A percentile compares a stretch with the other conserved stretches of the same genome.
Evolutionary conservation across 2,329 filamentous ascomycete species (phyloP).

Genomic region (Trichoderma cornu-damae): DNA sequence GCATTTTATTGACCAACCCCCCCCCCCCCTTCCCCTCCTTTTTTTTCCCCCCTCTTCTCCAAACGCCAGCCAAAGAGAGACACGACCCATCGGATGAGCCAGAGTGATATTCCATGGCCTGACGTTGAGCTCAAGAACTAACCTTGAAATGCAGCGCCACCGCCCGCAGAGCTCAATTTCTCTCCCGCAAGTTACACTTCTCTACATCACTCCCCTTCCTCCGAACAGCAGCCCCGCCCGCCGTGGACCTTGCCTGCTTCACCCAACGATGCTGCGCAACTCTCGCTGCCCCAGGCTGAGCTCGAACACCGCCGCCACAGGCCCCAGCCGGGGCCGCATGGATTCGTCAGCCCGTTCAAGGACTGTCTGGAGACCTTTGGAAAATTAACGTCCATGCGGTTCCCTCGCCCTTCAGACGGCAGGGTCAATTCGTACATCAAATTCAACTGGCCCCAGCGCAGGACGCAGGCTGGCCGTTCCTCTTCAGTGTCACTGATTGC

Average conservation of each 20-base stretch:
- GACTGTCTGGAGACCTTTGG: constrained; percentile 31
- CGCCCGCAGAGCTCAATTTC: constrained; percentile 22
- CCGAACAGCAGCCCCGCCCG: constrained; percentile 13
- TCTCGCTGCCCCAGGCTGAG: constrained; percentile 9
- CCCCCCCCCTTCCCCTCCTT: too few species aligned
- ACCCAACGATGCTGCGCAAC: constrained; percentile 8
- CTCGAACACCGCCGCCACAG: constrained; percentile 16
- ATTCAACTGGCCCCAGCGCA: constrained; percentile 31
- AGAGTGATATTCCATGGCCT: constrained; percentile 25
- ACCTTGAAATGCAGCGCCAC: constrained; percentile 27
- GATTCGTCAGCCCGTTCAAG: constrained; percentile 31
- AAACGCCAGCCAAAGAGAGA: not conserved
- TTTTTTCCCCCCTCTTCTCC: too few species aligned
- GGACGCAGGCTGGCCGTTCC: not conserved
- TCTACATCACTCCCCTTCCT: not conserved
- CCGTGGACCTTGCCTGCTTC: constrained; percentile 21
- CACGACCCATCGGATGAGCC: not conserved
- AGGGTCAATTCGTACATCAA: constrained; percentile 38
- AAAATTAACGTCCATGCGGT: constrained; percentile 24
- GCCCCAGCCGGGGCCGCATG: constrained; percentile 1
- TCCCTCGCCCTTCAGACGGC: constrained; percentile 31
- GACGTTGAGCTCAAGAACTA: constrained; percentile 26
- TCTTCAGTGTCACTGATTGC: not conserved
- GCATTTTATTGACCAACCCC: not conserved
- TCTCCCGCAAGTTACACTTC: constrained; percentile 17